A percentile compares a stretch with the other conserved stretches of the same genome.
Evolutionary conservation across 2,329 filamentous ascomycete genomes (phyloP).

Genomic region (Colletotrichum abscissum): DNA sequence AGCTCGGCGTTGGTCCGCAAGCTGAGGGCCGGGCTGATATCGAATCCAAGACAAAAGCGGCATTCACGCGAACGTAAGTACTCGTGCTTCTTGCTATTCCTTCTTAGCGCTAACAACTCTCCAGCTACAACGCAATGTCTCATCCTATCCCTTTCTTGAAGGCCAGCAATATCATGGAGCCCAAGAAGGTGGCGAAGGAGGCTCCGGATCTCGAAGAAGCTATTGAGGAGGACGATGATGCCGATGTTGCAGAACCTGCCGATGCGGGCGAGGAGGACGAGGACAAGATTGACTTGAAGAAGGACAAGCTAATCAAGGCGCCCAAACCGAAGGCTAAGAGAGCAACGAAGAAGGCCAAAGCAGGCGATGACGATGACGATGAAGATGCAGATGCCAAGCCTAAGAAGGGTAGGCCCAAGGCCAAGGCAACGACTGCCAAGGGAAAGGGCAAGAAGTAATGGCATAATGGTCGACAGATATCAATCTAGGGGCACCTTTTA

Average conservation of each 20-base stretch:
- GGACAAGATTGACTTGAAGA: slow-evolving; percentile 85
- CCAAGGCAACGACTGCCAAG: slow-evolving; percentile 53
- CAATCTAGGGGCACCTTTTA: background rate
- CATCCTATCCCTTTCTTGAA: slow-evolving; percentile 98
- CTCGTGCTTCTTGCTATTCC: background rate
- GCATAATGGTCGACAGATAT: background rate
- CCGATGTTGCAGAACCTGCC: slow-evolving; percentile 66
- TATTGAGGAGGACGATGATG: slow-evolving; percentile 89
- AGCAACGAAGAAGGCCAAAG: slow-evolving; percentile 49
- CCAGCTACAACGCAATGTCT: slow-evolving; percentile 84
- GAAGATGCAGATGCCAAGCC: slow-evolving; percentile 62
- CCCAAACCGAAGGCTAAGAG: slow-evolving; percentile 77
- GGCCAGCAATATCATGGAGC: slow-evolving; percentile 78
- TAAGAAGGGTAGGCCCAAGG: slow-evolving; percentile 59
- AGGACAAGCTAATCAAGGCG: slow-evolving; percentile 95
- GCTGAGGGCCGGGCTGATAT: slow-evolving; percentile 80
- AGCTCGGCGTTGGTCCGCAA: slow-evolving; percentile 90
- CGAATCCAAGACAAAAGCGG: slow-evolving; percentile 85
- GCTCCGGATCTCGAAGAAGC: slow-evolving; percentile 96
- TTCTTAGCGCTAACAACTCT: slow-evolving; percentile 33
- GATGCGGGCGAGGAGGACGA: slow-evolving; percentile 79
- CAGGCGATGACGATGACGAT: slow-evolving; percentile 60
- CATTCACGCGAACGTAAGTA: slow-evolving; percentile 88
- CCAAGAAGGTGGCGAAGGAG: slow-evolving; percentile 78
- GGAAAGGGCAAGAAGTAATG: slow-evolving; percentile 58